Evolutionary conservation across 345 rosid genomes (phyloP).

Genomic region (Gossypium australe): DNA sequence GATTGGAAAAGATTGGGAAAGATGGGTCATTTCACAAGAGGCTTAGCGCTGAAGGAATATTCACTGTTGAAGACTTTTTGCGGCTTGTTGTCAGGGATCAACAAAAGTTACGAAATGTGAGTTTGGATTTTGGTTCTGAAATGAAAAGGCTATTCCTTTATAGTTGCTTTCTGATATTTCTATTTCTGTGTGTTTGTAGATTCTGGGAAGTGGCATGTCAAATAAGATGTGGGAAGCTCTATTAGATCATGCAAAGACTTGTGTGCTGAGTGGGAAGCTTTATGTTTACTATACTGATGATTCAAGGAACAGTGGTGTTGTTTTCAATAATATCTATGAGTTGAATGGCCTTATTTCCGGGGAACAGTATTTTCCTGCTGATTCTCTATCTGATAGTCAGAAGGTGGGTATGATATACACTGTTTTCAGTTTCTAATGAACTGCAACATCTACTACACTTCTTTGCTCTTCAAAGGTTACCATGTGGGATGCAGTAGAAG

Average conservation of each 20-base stretch:
- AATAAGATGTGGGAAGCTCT: constrained; percentile 99
- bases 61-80: constrained; percentile 74
- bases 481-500: not conserved
- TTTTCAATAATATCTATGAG: constrained; percentile 81
- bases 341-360: constrained; percentile 82
- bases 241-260: constrained; percentile 92
- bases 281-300: constrained; percentile 85
- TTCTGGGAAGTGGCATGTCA: constrained; percentile 99
- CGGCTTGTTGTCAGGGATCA: constrained; percentile 70
- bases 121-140: constrained; percentile 28
- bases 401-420: constrained; percentile 48
- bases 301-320: constrained; percentile 69
- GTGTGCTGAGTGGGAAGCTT: constrained; percentile 73
- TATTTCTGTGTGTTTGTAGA: constrained; percentile 36
- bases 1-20: constrained; percentile 97
- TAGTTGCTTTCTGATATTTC: constrained; percentile 23
- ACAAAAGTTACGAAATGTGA: constrained; percentile 69
- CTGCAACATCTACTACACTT: not conserved
- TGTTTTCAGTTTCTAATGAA: not conserved
- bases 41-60: constrained; percentile 43
- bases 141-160: constrained; percentile 3
- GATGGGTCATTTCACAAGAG: constrained; percentile 98
- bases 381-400: constrained; percentile 79
- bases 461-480: not conserved
- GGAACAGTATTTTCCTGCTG: constrained; percentile 74